Evolutionary conservation across 1,284 basidiomycete species (phyloP).

Genomic region (Sporisorium reilianum): DNA sequence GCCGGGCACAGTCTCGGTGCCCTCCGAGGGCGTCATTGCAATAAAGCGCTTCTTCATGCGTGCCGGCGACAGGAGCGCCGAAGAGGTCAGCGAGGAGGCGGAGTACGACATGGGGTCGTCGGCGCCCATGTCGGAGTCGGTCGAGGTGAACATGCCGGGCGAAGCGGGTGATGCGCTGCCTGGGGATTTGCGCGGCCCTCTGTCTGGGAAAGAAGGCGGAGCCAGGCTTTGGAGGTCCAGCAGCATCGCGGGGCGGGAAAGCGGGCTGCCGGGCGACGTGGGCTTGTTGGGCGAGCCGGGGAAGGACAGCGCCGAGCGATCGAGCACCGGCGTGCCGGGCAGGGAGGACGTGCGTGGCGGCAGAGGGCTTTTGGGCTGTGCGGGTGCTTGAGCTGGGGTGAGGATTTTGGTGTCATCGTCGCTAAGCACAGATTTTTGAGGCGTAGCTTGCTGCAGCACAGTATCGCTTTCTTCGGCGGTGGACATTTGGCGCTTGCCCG

Average conservation of each 20-base stretch:
- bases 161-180: constrained; percentile 20
- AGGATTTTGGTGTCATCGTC: not conserved
- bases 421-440: no score
- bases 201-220: constrained; percentile 17
- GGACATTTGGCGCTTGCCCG: not conserved
- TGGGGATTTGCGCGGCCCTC: not conserved
- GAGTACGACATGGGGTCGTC: constrained; percentile 35
- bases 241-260: constrained; percentile 29
- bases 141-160: constrained; percentile 28
- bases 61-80: constrained; percentile 19
- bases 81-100: constrained; percentile 30
- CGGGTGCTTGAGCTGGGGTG: constrained; percentile 3
- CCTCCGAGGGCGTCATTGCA: constrained; percentile 39
- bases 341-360: constrained; percentile 44
- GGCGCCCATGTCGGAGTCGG: constrained; percentile 38
- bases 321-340: constrained; percentile 24
- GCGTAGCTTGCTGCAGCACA: not conserved
- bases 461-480: not conserved
- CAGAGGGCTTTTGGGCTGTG: constrained; percentile 19
- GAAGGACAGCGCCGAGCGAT: constrained; percentile 16
- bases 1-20: constrained; percentile 48
- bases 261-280: constrained; percentile 20
- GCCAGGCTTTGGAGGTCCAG: constrained; percentile 34
- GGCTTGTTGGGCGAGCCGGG: constrained; percentile 47
- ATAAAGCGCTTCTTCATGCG: constrained; percentile 22